Conservation (phyloP, 2,329 filamentous ascomycete species). For the Monosporascus sp. region DNA sequence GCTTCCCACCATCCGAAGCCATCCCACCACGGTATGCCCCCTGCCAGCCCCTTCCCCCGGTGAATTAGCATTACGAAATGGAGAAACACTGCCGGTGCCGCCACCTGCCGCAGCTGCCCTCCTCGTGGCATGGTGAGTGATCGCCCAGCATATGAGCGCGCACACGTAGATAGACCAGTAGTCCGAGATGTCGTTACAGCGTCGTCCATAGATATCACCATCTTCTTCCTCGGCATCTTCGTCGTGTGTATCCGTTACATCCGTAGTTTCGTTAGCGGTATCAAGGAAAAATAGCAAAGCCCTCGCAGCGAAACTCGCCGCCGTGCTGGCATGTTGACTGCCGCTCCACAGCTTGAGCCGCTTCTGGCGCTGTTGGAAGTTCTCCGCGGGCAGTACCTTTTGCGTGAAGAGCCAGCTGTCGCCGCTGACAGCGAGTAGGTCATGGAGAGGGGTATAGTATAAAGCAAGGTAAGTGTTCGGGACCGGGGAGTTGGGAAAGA, state of each 20-base stretch:
- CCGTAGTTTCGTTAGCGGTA: constrained; percentile 13
- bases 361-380: constrained; percentile 43
- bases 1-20: constrained; percentile 34
- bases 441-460: constrained; percentile 53
- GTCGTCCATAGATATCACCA: not conserved
- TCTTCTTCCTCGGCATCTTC: constrained; percentile 1
- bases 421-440: constrained; percentile 53
- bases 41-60: constrained; percentile 27
- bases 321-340: constrained; percentile 35
- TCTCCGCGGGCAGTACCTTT: constrained; percentile 41
- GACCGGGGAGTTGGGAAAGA: constrained; percentile 42
- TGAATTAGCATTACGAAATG: constrained; percentile 16
- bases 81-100: constrained; percentile 5
- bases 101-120: constrained; percentile 6
- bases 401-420: constrained; percentile 54
- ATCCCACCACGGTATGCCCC: constrained; percentile 30
- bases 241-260: constrained; percentile 5
- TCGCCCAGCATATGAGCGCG: constrained; percentile 56
- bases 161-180: constrained; percentile 74
- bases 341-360: constrained; percentile 35
- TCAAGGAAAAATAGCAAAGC: constrained; percentile 44
- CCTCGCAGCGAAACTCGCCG: constrained; percentile 46
- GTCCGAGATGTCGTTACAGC: constrained; percentile 55
- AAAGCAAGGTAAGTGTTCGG: constrained; percentile 53
- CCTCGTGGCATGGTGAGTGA: constrained; percentile 31